Base-by-base conservation (phyloP, 202 grass and related monocot genomes). In the Setaria viridis region DNA sequence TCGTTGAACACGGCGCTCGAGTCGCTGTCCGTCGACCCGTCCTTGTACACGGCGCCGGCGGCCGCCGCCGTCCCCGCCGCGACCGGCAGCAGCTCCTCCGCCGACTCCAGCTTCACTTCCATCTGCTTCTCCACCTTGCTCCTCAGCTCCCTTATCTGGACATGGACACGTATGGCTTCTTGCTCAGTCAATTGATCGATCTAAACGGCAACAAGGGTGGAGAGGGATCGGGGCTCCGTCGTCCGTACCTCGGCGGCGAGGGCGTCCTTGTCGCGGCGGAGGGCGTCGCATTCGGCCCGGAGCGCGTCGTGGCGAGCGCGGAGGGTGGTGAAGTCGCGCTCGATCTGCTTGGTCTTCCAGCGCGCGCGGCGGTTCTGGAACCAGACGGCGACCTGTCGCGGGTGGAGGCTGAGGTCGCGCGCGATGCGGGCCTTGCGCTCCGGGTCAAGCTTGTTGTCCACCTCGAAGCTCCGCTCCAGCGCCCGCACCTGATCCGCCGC, bases 291-390 rank as follows among this genome's bases (percentile, higher is more conserved):
- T 79, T 93, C 82, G 13, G 39, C 25, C 37, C 85, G 81, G 76
- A 97, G 87, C 7, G 85, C 85, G 42, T 91, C 87, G 71, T 97
- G 87, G n/a, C 87, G 85, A 1, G 76, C 57, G 47, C 86, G 84
- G 62, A 97, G 89, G 7, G 85, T 64, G 15, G 82, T 69, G 74
- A 79, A 97, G 82, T 96, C 94, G 75, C 80, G 85, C 82, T 93
- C 94, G 68, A 96, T 84, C 84, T 90, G 89, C 82, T 96, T 96
- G 48, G 91, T 91, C 89, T 96, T 96, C 88, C 84, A 96, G 16
- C 94, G 81, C 32, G 94, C 94, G 62, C 94, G 91, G 35, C 94
- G 91, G 91, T 96, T 96, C 89, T 96, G 94, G 87, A 96, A 96
- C 94, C 94, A 96, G 66, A 96, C 82, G 19, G 91, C 91, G 29